Evolutionary conservation across 2,329 filamentous ascomycete genomes (phyloP), one percentile per base, ranked within the genome.

Genomic region (Pseudocercospora cruenta): DNA sequence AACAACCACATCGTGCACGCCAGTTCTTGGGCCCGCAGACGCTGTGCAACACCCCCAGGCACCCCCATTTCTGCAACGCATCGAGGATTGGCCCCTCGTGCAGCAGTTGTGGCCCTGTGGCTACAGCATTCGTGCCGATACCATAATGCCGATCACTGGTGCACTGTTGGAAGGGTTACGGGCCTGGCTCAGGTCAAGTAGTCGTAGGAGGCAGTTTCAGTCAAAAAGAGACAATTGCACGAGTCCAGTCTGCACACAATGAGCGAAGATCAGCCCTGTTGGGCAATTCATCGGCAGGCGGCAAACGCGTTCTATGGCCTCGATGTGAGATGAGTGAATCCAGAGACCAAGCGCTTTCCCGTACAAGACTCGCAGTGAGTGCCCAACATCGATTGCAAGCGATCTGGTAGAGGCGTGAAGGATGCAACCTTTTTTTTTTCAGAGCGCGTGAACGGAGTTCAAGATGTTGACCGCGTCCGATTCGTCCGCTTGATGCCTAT

Each of bases 1-100:
- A 43, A 57, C 58, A 65, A 61, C 63, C 63, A 58, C 58, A 58
- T 55, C 51, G 22, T 26, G 24, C 51, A 24, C 21, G 58, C 58
- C 58, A 53, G 47, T 14, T 60, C 22, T 58, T 26, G 24, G 24
- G 28, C 28, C 4, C 19, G 24, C 51, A 31, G 16, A 26, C 24
- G n/a, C 49, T 54, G 49, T 54, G 49, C 49, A 24, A 54, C 49
- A 54, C 49, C 10, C 14, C 22, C 51, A 31, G 24, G 22, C 19
- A 51, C 8, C 24, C 47, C 47, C 24, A 51, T 51, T 43, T 43
- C 19, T 51, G 47, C 47, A 51, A n/a, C 22, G 47, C 47, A 21
- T 51, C 47, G 47, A 14, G 26, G 12, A 12, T 24, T 51, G 47
- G 21, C 47, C 47, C 51, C 51, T 55, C 24, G 22, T 55, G 51